phyloP scores from a whole-genome alignment of 163 green algal genomes.

The Coccomyxa subellipsoidea region DNA sequence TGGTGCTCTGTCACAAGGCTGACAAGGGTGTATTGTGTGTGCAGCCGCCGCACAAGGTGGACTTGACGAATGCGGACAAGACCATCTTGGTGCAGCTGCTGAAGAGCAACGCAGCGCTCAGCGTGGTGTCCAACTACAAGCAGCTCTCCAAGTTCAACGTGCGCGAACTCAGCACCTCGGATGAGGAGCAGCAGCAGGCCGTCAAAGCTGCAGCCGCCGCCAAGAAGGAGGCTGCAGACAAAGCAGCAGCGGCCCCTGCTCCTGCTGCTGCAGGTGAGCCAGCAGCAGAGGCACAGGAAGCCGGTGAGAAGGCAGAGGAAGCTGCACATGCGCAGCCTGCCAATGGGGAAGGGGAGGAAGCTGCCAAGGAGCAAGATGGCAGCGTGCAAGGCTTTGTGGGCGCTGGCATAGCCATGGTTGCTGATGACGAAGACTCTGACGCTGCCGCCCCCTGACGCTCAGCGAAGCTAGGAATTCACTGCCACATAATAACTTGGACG shows the following conservation, averaged over 20 bases:
- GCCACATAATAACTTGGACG: too few relatives aligned
- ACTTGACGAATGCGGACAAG: slow-evolving; percentile 57
- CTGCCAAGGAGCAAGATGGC: not conserved
- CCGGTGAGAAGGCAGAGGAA: not conserved
- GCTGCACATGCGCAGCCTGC: not conserved
- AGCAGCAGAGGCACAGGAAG: not conserved
- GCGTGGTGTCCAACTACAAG: slow-evolving; percentile 60
- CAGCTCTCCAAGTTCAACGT: slow-evolving; percentile 72
- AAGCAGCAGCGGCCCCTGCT: not conserved
- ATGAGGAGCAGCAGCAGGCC: slow-evolving; percentile 16
- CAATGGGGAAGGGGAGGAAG: slow-evolving; percentile 17
- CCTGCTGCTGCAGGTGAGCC: not conserved
- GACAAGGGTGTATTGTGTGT: not conserved
- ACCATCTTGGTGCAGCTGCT: slow-evolving; percentile 78
- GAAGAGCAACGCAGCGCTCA: slow-evolving; percentile 57
- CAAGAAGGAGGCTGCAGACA: not conserved
- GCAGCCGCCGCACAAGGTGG: slow-evolving; percentile 66
- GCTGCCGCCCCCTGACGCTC: not conserved
- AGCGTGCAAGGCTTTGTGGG: not conserved
- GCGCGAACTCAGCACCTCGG: slow-evolving; percentile 31
- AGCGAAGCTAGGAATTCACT: not conserved
- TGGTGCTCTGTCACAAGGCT: not conserved
- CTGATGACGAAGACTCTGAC: not conserved
- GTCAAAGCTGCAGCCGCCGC: not conserved
- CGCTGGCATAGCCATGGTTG: not conserved